Conservation (phyloP, 306 rosid genomes). For the Begonia loranthoides region DNA sequence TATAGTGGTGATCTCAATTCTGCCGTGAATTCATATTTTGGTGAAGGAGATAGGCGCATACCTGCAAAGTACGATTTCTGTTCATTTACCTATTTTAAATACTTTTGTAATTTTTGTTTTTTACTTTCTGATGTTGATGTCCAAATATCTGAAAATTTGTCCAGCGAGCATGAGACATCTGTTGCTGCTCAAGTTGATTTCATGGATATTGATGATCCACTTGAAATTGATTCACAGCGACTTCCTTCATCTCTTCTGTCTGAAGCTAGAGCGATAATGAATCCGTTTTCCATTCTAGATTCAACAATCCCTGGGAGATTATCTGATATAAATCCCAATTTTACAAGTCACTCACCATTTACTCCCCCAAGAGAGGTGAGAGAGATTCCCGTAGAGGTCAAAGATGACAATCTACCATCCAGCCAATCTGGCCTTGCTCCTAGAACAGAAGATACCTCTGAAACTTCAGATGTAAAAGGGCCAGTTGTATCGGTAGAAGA, state of each 20-base stretch:
- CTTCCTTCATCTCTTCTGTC: constrained; percentile 31
- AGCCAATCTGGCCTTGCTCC: constrained; percentile 42
- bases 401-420: constrained; percentile 44
- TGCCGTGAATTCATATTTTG: constrained; percentile 76
- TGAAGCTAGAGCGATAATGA: constrained; percentile 22
- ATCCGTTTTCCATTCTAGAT: constrained; percentile 46
- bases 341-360: constrained; percentile 27
- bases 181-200: constrained; percentile 44
- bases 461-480: constrained; percentile 32
- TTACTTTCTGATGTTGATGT: constrained; percentile 5
- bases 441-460: constrained; percentile 58
- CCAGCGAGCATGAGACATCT: constrained; percentile 31
- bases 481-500: constrained; percentile 42
- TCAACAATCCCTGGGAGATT: constrained; percentile 25
- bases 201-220: constrained; percentile 68
- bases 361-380: constrained; percentile 79
- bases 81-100: background rate
- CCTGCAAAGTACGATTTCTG: constrained; percentile 28
- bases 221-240: constrained; percentile 23
- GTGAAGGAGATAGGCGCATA: constrained; percentile 57
- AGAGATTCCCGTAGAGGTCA: constrained; percentile 74
- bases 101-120: constrained; percentile 3
- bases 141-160: constrained; percentile 7
- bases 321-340: constrained; percentile 21
- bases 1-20: constrained; percentile 71